phyloP scores from a whole-genome alignment of 1,284 basidiomycete species.

The Sanghuangporus sanghuang region DNA sequence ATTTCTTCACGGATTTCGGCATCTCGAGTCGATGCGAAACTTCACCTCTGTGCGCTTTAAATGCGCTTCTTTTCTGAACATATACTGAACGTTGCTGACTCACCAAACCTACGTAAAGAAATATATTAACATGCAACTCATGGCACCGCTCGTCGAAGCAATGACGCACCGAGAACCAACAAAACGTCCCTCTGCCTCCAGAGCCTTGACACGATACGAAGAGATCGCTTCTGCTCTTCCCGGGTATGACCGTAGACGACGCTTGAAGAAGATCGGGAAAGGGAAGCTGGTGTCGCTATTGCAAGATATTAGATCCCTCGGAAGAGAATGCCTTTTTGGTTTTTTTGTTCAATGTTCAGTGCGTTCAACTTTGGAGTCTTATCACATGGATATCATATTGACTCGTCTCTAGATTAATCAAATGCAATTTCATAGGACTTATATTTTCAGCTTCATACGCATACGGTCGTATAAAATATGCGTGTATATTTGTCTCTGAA shows the following conservation, averaged over 20 bases:
- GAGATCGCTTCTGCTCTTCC: neutral
- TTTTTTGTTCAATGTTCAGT: neutral
- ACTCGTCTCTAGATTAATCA: no score
- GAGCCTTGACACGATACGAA: neutral
- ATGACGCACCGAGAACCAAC: constrained; percentile 3
- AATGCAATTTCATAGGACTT: no score
- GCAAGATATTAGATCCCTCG: neutral
- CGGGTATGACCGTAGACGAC: neutral
- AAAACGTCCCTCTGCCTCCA: neutral
- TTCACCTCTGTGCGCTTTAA: neutral
- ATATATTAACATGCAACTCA: constrained; percentile 1
- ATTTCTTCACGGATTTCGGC: constrained; percentile 29
- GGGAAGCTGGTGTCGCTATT: neutral
- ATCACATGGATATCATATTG: no score
- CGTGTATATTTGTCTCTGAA: no score
- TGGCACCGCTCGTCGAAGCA: constrained; percentile 5
- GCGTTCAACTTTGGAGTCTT: neutral
- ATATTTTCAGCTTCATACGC: no score
- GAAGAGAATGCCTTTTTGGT: neutral
- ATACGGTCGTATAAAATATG: no score
- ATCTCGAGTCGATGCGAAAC: constrained; percentile 18
- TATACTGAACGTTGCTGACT: neutral
- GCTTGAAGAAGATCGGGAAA: constrained; percentile 4
- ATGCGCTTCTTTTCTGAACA: neutral
- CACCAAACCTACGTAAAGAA: neutral